These are phyloP conservation scores for Delitschia confertaspora DNA, from an alignment of 495 filamentous ascomycete genomes.

Conservation along the genomic window DNA sequence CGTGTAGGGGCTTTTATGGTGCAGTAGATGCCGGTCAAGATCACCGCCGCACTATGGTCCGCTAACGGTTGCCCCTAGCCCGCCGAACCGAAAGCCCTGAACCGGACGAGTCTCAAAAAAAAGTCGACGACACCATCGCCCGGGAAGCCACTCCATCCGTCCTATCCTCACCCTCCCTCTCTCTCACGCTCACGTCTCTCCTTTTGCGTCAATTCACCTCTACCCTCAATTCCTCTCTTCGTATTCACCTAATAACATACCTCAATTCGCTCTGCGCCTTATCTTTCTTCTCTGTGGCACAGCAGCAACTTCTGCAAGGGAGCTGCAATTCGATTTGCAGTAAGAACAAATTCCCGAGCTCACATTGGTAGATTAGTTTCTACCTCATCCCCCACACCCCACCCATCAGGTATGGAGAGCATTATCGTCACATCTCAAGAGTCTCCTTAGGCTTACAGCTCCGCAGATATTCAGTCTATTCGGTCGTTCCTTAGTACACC, in stretches of 20 bases:
- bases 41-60: too few relatives aligned
- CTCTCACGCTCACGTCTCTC: background rate
- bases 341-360: constrained; percentile 17
- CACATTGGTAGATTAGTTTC: constrained; percentile 24
- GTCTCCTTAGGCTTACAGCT: background rate
- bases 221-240: constrained; percentile 2
- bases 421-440: background rate
- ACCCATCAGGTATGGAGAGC: constrained; percentile 6
- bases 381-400: constrained; percentile 2
- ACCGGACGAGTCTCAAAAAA: constrained; percentile 14
- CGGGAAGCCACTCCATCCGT: too few relatives aligned
- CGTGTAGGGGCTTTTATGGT: too few relatives aligned
- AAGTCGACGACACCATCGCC: constrained; percentile 3
- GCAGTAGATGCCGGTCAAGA: too few relatives aligned
- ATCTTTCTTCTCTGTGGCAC: background rate
- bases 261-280: background rate
- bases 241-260: background rate
- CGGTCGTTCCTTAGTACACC: background rate
- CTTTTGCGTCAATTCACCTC: constrained; percentile 15
- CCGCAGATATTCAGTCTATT: background rate
- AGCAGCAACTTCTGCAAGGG: constrained; percentile 14
- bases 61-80: constrained; percentile 8
- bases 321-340: constrained; percentile 14
- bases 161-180: constrained; percentile 10
- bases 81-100: background rate